Evolutionary conservation across 2,329 filamentous ascomycete genomes (phyloP).

Genomic region (Microsporum audouinii): DNA sequence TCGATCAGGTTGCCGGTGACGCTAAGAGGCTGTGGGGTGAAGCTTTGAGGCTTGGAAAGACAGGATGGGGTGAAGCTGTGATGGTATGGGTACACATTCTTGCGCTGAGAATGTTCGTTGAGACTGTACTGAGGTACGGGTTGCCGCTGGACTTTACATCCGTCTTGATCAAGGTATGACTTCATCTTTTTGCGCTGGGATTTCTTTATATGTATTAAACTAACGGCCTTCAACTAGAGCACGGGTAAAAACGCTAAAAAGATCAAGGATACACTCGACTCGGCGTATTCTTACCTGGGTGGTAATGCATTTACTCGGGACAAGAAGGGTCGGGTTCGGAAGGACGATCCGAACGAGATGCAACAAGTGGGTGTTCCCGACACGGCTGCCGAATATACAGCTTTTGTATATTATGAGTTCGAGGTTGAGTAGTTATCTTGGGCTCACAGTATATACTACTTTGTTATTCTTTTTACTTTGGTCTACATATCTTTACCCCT

Average conservation of each 20-base stretch:
- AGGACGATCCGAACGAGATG: conserved; percentile 85
- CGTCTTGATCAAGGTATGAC: conserved; percentile 66
- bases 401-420: conserved; percentile 95
- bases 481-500: background rate
- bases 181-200: background rate
- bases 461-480: background rate
- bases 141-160: conserved; percentile 82
- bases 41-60: conserved; percentile 71
- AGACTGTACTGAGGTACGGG: conserved; percentile 94
- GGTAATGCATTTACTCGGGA: conserved; percentile 90
- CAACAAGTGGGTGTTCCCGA: conserved; percentile 46
- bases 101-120: conserved; percentile 85
- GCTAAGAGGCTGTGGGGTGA: conserved; percentile 90
- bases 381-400: conserved; percentile 72
- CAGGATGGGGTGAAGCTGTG: conserved; percentile 90
- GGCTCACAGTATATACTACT: background rate
- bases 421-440: conserved; percentile 47
- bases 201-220: conserved; percentile 2
- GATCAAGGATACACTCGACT: conserved; percentile 66
- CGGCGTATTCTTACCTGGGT: conserved; percentile 78
- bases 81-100: conserved; percentile 95
- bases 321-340: conserved; percentile 82
- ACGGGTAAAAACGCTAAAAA: conserved; percentile 72
- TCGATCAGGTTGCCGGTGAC: conserved; percentile 69
- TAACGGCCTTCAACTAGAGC: conserved; percentile 44